Evolutionary conservation across 2,329 filamentous ascomycete species (phyloP), one percentile per base, ranked within the genome.

Genomic region (Metarhizium anisopliae): DNA sequence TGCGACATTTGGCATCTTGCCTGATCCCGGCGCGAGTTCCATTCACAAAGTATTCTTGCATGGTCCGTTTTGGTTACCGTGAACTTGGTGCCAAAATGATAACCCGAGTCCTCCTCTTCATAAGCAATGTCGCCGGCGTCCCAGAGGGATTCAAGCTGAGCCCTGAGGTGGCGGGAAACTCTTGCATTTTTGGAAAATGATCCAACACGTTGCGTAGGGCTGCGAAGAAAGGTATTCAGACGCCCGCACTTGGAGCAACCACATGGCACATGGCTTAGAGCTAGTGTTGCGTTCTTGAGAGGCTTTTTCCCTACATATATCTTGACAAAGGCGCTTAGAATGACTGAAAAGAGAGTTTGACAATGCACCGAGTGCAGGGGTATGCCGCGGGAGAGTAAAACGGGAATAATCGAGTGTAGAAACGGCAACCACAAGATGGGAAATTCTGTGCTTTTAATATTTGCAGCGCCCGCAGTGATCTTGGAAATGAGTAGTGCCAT

Each of bases 351-450:
- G 14, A 70, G 55, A 7, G 59, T 25, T 20, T 60, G 63, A 56
- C 65, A 70, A 13, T 18, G 52, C 7, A 58, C 56, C 0, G 53
- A 55, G 11, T 54, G 50, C 5, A 66, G 53, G 0, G 59, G 38
- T 2, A 60, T 52, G 1, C 53, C 20, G 4, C 54, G 45, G 14
- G 53, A 47, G 6, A 56, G 51, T 30, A 68, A 55, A 4, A 57
- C 5, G 6, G 20, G 4, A 0, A 64, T 25, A 4, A 70, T 56
- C 4, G 51, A 49, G 16, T 51, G 61, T 2, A 72, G 56, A 10
- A 70, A 61, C 1, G 67, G 67, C 2, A 71, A 47, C 70, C 70
- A 72, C 1, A 69, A 42, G 2, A 3, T 11, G 2, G 59, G 42
- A 14, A 68, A 63, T 11, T 63, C 63, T 3, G 35, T 2, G 2